Base-by-base conservation (phyloP, 306 rosid genomes). In the Ceratonia siliqua region DNA sequence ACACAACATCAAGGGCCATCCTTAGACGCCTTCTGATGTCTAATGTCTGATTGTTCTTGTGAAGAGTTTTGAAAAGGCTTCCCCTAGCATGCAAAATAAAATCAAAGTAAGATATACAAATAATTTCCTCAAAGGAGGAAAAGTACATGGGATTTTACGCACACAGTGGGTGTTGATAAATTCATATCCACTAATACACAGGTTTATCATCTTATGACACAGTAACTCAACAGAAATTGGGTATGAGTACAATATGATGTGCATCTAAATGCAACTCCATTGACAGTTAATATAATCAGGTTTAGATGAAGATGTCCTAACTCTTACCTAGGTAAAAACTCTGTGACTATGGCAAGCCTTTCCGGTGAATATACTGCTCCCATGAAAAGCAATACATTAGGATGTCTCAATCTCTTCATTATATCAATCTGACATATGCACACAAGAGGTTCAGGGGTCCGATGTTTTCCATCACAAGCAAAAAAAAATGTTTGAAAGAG, bases 371-470 rank as follows among this genome's bases (percentile, higher is more conserved):
- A 90, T 45, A 87, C 88, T 33, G 96, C 96, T 77, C 97, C 97
- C 94, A 92, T 85, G 78, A 89, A 92, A 62, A 92, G 77, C 80
- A 92, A 72, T 18, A 90, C 94, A 82, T 92, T 90, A 48, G 97
- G 96, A 82, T 90, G 97, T 69, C 97, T 83, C 78, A 87, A 77
- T 82, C 93, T 86, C 87, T 87, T 89, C 97, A 88, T 90, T 85
- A 92, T 92, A 84, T 83, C 84, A 85, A 90, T 84, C 93, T 92
- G 80, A 83, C 59, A 72, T 32, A 61, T 8, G 67, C 38, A 46
- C 41, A 69, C 20, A 77, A 30, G 62, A 74, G 75, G 73, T 46
- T 55, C 41, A 20, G 55, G 35, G 43, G 61, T 65, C 57, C 55
- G 42, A 79, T 68, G 64, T 74, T 64, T 81, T 30, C 54, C 73